Evolutionary conservation across 2,329 filamentous ascomycete species (phyloP), one percentile per base, ranked within the genome.

Genomic region (Colletotrichum cordylinicola): DNA sequence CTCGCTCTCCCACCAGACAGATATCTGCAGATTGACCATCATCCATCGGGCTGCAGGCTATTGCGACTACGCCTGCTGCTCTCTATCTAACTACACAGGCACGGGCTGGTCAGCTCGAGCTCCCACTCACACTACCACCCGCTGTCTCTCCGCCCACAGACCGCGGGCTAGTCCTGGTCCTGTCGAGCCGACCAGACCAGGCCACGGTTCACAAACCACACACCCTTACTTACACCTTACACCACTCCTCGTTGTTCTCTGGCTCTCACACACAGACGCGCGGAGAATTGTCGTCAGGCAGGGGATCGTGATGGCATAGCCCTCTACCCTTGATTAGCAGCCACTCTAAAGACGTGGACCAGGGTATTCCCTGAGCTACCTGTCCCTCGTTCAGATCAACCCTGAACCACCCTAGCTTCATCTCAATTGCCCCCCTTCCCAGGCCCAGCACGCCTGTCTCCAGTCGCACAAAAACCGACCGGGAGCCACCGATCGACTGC

Each of bases 381-480:
- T 83, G 84, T 83, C 81, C 78, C 75, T 79, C 78, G 76, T 65
- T 77, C 75, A 81, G 78, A 78, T 81, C 83, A 84, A 83, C 82
- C 83, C 83, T 85, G 84, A 82, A 83, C 58, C 75, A 85, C 83
- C 85, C 84, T 83, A 83, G 81, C 82, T 83, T 84, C 85, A 85
- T 86, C 85, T 85, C 85, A 85, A 85, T 84, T 83, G 82, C 82
- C 82, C 84, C 82, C 82, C 83, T 82, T 83, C 83, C 83, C 83
- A 85, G 65, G 37, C 68, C 66, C 67, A 65, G 75, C 64, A 74
- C 58, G 66, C 48, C 76, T 66, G 67, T 58, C 68, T 66, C 71
- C 60, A 88, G 87, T 88, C 85, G 84, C 87, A 89, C 88, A 88
- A 88, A 87, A 87, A 82, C 85, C 84, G 84, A 85, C 82, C 79